phyloP scores from a whole-genome alignment of 805 yeast genomes.

The Ogataea allantospora region DNA sequence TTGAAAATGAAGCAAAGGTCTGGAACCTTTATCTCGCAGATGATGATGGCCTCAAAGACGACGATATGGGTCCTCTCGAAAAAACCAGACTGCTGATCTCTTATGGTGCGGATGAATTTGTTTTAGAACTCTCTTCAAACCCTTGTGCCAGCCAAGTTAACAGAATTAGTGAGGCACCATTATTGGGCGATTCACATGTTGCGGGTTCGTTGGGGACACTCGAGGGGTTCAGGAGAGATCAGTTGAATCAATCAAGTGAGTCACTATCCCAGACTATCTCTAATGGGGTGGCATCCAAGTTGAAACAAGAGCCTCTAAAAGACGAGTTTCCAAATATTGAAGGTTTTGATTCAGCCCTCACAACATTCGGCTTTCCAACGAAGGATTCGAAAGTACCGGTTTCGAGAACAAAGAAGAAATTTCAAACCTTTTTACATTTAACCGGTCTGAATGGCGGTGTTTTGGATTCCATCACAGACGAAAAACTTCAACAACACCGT shows the following conservation, averaged over 20 bases:
- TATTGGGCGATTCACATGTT: too few relatives aligned
- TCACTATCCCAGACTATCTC: neutral
- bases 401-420: conserved; percentile 4
- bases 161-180: conserved; percentile 49
- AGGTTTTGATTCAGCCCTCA: neutral
- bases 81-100: conserved; percentile 63
- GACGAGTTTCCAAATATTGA: neutral
- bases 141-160: conserved; percentile 49
- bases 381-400: conserved; percentile 1
- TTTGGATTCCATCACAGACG: neutral
- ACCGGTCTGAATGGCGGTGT: conserved; percentile 2
- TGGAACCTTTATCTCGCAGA: conserved; percentile 85
- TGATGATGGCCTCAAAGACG: conserved; percentile 92
- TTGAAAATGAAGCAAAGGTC: conserved; percentile 52
- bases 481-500: neutral
- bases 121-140: conserved; percentile 60
- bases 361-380: neutral
- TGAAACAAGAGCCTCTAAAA: neutral
- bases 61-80: conserved; percentile 85
- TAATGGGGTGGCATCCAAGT: too few relatives aligned
- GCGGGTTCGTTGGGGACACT: neutral
- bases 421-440: conserved; percentile 7
- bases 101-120: conserved; percentile 80
- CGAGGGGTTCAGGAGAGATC: neutral
- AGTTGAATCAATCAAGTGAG: neutral